A percentile compares a stretch with the other conserved stretches of the same genome.
Conservation (phyloP, 1,284 basidiomycete species). For the Afroboletus lepidellus region DNA sequence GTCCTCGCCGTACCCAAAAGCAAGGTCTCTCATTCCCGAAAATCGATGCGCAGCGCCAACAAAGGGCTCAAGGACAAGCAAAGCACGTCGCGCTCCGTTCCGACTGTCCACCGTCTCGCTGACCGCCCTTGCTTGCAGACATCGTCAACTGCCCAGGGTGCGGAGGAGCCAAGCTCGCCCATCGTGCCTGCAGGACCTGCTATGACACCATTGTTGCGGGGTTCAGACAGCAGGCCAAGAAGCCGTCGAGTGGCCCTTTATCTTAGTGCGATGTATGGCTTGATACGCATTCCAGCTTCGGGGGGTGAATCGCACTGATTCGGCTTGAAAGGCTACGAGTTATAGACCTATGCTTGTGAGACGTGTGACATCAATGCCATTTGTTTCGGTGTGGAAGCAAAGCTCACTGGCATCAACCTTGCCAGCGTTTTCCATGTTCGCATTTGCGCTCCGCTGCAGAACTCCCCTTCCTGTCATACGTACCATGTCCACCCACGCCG, state of each 20-base stretch:
- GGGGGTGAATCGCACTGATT: not conserved
- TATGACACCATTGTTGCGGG: constrained; percentile 75
- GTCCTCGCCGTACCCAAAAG: constrained; percentile 93
- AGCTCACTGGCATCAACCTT: not conserved
- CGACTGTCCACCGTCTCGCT: constrained; percentile 2
- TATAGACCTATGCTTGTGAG: constrained; percentile 1
- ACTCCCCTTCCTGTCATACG: constrained; percentile 3
- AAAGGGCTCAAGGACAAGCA: constrained; percentile 95
- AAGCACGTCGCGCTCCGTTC: constrained; percentile 52
- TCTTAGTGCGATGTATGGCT: constrained; percentile 6
- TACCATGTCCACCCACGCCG: constrained; percentile 42
- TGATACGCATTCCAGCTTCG: constrained; percentile 3
- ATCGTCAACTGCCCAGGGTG: constrained; percentile 93
- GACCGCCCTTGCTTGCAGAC: constrained; percentile 50
- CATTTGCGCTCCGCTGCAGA: constrained; percentile 12
- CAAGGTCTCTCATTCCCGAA: constrained; percentile 90
- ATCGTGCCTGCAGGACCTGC: constrained; percentile 86
- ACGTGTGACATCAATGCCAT: not conserved
- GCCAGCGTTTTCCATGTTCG: constrained; percentile 16
- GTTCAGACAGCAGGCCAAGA: constrained; percentile 51
- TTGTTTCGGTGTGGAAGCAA: no score
- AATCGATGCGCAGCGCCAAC: constrained; percentile 92
- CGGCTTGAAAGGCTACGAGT: no score
- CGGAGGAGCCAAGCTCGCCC: constrained; percentile 83
- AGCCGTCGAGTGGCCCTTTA: not conserved